A percentile compares a stretch with the other conserved stretches of the same genome.
Conservation (phyloP, 768 basidiomycete genomes). For the Boletales sp. region DNA sequence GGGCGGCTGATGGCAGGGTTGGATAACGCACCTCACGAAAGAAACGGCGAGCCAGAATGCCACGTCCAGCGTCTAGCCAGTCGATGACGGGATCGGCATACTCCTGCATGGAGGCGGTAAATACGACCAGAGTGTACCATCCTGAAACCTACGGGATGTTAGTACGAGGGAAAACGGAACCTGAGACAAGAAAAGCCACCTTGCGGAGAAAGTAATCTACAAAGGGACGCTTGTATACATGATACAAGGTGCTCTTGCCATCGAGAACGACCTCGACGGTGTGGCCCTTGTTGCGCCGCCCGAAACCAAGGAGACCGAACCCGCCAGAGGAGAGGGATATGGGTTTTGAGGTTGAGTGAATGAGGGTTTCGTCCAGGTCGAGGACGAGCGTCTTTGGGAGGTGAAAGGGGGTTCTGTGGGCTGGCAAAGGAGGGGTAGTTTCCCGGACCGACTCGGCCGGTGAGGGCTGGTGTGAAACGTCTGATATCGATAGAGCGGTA, state of each 20-base stretch:
- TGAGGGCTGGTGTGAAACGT: slow-evolving; percentile 11
- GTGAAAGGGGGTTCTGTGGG: slow-evolving; percentile 68
- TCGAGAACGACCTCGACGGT: slow-evolving; percentile 92
- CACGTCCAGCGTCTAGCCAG: slow-evolving; percentile 95
- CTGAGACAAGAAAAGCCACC: slow-evolving; percentile 40
- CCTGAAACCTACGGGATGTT: slow-evolving; percentile 72
- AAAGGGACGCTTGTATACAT: slow-evolving; percentile 97
- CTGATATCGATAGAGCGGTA: slow-evolving; percentile 8
- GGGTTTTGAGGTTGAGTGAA: slow-evolving; percentile 92
- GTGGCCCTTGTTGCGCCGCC: slow-evolving; percentile 64
- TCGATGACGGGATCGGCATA: slow-evolving; percentile 99
- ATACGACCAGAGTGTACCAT: slow-evolving; percentile 99
- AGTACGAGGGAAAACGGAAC: neutral
- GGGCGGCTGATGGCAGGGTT: neutral
- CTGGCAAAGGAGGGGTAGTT: slow-evolving; percentile 45
- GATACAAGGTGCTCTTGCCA: slow-evolving; percentile 87
- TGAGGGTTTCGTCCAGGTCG: slow-evolving; percentile 97
- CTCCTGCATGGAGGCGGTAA: slow-evolving; percentile 98
- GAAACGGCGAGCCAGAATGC: slow-evolving; percentile 81
- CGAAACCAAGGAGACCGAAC: slow-evolving; percentile 60
- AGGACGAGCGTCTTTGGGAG: slow-evolving; percentile 92
- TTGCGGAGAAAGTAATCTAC: slow-evolving; percentile 93
- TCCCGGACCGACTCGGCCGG: slow-evolving; percentile 35
- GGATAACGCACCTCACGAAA: slow-evolving; percentile 78
- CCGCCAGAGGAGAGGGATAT: slow-evolving; percentile 46